phyloP scores from a whole-genome alignment of 768 basidiomycete genomes.

The Panaeolus papilionaceus region DNA sequence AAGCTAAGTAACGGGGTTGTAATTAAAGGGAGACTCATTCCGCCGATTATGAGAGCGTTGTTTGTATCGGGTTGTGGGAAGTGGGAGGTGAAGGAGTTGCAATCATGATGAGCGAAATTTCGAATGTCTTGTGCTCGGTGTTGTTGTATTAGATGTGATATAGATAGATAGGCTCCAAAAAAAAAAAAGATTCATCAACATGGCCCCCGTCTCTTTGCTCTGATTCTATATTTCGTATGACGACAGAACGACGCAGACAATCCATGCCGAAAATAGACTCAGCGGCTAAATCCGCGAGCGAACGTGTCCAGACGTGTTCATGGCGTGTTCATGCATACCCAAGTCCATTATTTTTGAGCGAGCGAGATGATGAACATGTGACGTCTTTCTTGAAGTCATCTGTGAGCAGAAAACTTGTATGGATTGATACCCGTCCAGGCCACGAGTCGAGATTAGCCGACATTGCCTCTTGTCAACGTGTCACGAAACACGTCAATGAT shows the following conservation, averaged over 20 bases:
- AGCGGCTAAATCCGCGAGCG: neutral
- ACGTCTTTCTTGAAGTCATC: neutral
- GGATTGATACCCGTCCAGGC: too few relatives aligned
- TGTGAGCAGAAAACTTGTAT: neutral
- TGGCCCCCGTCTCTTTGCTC: too few relatives aligned
- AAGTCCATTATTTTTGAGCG: too few relatives aligned
- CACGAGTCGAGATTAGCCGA: neutral
- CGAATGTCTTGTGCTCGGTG: too few relatives aligned
- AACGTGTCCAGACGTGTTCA: conserved; percentile 12
- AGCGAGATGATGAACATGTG: neutral
- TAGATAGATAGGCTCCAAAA: too few relatives aligned
- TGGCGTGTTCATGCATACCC: neutral
- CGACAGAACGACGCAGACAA: neutral
- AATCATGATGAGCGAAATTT: neutral
- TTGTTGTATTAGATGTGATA: too few relatives aligned
- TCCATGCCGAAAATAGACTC: neutral
- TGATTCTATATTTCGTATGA: too few relatives aligned
- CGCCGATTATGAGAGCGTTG: conserved; percentile 2
- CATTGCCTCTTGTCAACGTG: too few relatives aligned
- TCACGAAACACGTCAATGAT: too few relatives aligned
- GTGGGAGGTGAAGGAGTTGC: neutral
- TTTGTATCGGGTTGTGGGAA: conserved; percentile 2
- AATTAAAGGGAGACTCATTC: conserved; percentile 4
- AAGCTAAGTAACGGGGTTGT: neutral
- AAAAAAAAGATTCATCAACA: too few relatives aligned